These are phyloP conservation scores for Elaeis oleifera DNA, from an alignment of 202 grass and related monocot species.

Conservation along the genomic window DNA sequence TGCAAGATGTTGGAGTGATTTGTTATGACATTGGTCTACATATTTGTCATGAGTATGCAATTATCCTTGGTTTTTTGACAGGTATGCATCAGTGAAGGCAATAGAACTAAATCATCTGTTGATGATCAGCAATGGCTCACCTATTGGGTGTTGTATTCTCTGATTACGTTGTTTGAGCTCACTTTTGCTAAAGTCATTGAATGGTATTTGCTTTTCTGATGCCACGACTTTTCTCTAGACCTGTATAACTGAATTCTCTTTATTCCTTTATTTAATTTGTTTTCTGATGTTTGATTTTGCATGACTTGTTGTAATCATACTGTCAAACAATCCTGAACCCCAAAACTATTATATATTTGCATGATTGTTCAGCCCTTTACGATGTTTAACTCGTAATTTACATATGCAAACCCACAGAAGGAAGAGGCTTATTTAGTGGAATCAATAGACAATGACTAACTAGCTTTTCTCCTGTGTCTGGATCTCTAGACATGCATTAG, in stretches of 20 bases:
- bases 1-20: not conserved
- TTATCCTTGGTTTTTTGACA: constrained; percentile 13
- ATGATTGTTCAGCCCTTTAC: too few relatives aligned
- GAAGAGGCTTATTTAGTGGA: too few relatives aligned
- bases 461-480: too few relatives aligned
- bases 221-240: not conserved
- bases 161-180: constrained; percentile 60
- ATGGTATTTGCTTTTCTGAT: constrained; percentile 30
- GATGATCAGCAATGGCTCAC: constrained; percentile 82
- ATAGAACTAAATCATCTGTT: constrained; percentile 56
- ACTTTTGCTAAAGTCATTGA: constrained; percentile 55
- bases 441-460: too few relatives aligned
- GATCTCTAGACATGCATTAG: too few relatives aligned
- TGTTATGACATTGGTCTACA: not conserved
- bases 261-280: not conserved
- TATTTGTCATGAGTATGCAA: too few relatives aligned
- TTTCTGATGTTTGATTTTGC: not conserved
- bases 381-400: too few relatives aligned
- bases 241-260: not conserved
- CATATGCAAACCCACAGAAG: too few relatives aligned
- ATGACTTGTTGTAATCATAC: too few relatives aligned
- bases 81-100: constrained; percentile 65
- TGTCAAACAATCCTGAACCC: too few relatives aligned
- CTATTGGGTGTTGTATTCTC: constrained; percentile 70
- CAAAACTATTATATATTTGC: too few relatives aligned